Percentiles rank a stretch among this genome's conserved stretches.
These are phyloP conservation scores for Neoconidiobolus thromboides DNA, from an alignment of 371 early-diverging fungal species.

Conservation along the genomic window DNA sequence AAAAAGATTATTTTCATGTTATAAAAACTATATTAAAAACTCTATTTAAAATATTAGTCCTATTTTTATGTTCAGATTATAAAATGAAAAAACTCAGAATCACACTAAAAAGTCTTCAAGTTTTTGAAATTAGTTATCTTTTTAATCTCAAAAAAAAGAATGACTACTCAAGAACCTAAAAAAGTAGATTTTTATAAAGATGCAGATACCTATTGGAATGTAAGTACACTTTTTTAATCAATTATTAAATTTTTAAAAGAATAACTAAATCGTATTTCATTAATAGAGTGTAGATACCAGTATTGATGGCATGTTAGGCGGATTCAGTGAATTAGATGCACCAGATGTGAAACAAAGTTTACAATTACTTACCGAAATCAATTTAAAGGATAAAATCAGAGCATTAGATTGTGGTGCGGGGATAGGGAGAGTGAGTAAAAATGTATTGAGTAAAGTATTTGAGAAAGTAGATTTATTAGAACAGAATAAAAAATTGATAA, in stretches of 20 bases:
- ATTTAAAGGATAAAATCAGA: conserved; percentile 11
- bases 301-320: conserved; percentile 78
- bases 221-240: not conserved
- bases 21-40: no score
- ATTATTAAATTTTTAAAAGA: not conserved
- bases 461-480: conserved; percentile 78
- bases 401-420: conserved; percentile 80
- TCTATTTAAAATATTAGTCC: no score
- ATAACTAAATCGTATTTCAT: no score
- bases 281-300: conserved; percentile 30
- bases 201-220: conserved; percentile 74
- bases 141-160: no score
- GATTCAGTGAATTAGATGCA: conserved; percentile 56
- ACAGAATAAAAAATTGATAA: conserved; percentile 52
- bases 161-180: no score
- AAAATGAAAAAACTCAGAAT: no score
- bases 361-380: conserved; percentile 20
- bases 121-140: no score
- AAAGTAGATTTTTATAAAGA: conserved; percentile 49
- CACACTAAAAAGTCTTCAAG: no score
- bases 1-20: no score
- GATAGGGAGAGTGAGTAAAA: conserved; percentile 82
- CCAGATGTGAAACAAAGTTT: conserved; percentile 41
- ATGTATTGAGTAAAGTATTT: conserved; percentile 55
- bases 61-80: no score